Percentiles rank a stretch among this genome's conserved stretches.
Evolutionary conservation across 345 rosid genomes (phyloP).

Genomic region (Corymbia maculata): DNA sequence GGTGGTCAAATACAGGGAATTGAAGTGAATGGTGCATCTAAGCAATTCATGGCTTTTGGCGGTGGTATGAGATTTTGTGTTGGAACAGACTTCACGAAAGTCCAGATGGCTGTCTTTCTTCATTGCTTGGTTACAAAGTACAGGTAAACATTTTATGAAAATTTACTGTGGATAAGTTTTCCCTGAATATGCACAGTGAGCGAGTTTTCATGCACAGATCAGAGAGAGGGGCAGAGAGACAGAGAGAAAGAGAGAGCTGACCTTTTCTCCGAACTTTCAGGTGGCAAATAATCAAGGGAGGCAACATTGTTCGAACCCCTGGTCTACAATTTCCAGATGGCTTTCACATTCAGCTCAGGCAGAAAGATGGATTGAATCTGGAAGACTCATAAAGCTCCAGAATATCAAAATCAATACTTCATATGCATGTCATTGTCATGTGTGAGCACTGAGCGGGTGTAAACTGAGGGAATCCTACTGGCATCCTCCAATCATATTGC

Average conservation of each 20-base stretch:
- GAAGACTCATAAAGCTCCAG: background rate
- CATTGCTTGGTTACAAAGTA: constrained; percentile 78
- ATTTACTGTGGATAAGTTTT: background rate
- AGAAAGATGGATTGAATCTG: constrained; percentile 13
- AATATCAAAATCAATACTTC: background rate
- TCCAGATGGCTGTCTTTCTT: constrained; percentile 79
- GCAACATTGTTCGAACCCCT: constrained; percentile 60
- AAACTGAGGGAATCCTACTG: background rate
- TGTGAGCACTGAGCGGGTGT: background rate
- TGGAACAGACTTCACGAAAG: constrained; percentile 82
- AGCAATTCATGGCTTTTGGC: constrained; percentile 88
- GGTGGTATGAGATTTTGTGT: constrained; percentile 98
- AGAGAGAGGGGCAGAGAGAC: background rate
- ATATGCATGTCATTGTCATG: background rate
- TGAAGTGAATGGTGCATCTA: constrained; percentile 50
- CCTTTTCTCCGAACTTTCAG: constrained; percentile 25
- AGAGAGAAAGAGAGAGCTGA: background rate
- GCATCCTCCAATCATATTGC: background rate
- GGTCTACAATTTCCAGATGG: constrained; percentile 85
- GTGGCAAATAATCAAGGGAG: constrained; percentile 67
- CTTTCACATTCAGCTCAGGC: constrained; percentile 42
- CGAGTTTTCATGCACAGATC: background rate
- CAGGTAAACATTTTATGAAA: constrained; percentile 32
- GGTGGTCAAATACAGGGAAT: constrained; percentile 30
- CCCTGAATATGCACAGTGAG: background rate